A percentile compares a stretch with the other conserved stretches of the same genome.
These are phyloP conservation scores for Cercospora zeae-maydis DNA, from an alignment of 2,329 filamentous ascomycete species.

Conservation along the genomic window DNA sequence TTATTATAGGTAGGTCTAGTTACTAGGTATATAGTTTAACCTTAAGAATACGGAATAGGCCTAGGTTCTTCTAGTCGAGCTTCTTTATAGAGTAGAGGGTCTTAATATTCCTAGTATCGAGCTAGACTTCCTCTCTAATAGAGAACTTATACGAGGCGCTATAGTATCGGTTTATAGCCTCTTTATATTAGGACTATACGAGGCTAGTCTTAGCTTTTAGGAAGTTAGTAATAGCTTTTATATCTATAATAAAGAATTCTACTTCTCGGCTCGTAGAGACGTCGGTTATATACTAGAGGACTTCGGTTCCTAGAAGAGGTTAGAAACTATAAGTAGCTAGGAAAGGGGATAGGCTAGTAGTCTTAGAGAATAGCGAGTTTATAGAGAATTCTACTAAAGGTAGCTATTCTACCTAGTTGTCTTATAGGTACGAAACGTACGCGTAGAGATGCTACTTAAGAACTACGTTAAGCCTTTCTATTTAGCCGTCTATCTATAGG, in stretches of 20 bases:
- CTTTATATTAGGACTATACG: background rate
- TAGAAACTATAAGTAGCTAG: background rate
- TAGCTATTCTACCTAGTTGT: too few relatives aligned
- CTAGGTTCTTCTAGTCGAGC: too few relatives aligned
- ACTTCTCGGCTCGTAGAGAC: background rate
- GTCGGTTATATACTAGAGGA: background rate
- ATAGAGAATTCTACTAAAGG: too few relatives aligned
- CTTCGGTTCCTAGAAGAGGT: background rate
- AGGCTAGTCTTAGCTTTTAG: background rate
- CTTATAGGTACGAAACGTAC: too few relatives aligned
- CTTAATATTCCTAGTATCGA: background rate
- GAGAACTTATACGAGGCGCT: background rate
- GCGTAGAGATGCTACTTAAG: too few relatives aligned
- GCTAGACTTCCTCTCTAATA: background rate
- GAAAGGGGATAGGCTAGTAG: background rate
- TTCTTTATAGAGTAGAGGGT: background rate
- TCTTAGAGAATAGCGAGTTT: too few relatives aligned
- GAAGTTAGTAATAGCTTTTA: background rate
- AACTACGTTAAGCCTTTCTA: background rate
- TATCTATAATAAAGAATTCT: background rate
- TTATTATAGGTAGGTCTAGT: too few relatives aligned
- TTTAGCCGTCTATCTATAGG: conserved; percentile 11
- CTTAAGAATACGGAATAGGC: too few relatives aligned
- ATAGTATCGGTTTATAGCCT: background rate
- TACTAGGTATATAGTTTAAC: too few relatives aligned